A percentile compares a stretch with the other conserved stretches of the same genome.
Conservation (phyloP, 345 rosid genomes). For the Clarkia xantiana region DNA sequence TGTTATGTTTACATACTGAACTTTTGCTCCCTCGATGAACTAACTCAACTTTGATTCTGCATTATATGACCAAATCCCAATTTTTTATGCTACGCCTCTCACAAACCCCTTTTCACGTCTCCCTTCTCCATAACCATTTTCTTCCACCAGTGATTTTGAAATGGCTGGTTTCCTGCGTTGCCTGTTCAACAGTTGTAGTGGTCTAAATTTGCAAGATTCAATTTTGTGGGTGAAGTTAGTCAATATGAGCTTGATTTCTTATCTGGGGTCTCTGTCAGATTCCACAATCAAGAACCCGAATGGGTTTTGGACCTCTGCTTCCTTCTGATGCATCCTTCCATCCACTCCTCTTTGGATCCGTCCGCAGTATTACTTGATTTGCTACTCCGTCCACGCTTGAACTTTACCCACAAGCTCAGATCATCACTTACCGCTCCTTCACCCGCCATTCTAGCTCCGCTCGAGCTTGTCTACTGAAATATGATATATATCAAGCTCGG, state of each 20-base stretch:
- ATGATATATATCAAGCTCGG: not conserved
- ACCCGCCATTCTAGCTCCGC: not conserved
- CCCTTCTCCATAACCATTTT: too few species aligned
- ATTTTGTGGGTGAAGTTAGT: constrained; percentile 18
- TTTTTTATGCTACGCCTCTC: constrained; percentile 3
- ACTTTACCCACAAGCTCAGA: constrained; percentile 44
- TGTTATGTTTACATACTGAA: too few species aligned
- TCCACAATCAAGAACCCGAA: constrained; percentile 23
- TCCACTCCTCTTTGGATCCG: constrained; percentile 39
- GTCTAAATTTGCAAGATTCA: constrained; percentile 28
- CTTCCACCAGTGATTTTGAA: too few species aligned
- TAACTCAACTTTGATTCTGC: constrained; percentile 56
- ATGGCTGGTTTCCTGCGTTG: not conserved
- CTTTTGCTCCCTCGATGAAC: constrained; percentile 35
- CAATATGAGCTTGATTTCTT: constrained; percentile 24
- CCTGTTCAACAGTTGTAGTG: constrained; percentile 4
- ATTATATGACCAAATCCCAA: constrained; percentile 39
- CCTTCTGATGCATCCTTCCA: constrained; percentile 37
- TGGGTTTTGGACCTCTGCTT: constrained; percentile 24
- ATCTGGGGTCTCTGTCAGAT: constrained; percentile 54
- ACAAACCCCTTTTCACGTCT: too few species aligned
- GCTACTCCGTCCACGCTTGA: constrained; percentile 21
- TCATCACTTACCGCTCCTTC: constrained; percentile 20
- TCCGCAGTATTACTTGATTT: constrained; percentile 44
- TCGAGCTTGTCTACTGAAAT: not conserved